These are phyloP conservation scores for Lachnellula suecica DNA, from an alignment of 2,329 filamentous ascomycete genomes.

Conservation along the genomic window DNA sequence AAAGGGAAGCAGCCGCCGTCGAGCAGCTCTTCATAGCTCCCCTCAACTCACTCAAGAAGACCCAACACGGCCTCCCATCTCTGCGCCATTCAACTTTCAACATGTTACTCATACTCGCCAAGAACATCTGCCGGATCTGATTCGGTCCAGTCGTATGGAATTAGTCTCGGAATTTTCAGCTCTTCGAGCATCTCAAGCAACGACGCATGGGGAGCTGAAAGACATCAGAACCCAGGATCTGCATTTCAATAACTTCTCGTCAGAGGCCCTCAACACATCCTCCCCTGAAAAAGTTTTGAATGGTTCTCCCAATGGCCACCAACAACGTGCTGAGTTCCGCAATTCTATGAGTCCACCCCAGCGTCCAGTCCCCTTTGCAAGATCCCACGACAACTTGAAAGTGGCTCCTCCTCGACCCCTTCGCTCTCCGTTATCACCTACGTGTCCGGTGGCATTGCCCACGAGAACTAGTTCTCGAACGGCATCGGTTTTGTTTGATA, in stretches of 20 bases:
- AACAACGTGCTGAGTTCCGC: constrained; percentile 14
- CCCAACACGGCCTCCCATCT: constrained; percentile 42
- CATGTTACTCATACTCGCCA: constrained; percentile 60
- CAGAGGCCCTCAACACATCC: constrained; percentile 36
- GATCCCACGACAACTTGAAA: constrained; percentile 40
- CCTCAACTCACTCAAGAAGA: not conserved
- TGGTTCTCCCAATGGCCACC: constrained; percentile 12
- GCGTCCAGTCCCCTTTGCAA: constrained; percentile 31
- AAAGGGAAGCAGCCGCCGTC: constrained; percentile 5
- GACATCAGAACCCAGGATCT: constrained; percentile 41
- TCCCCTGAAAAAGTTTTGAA: constrained; percentile 17
- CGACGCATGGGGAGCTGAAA: constrained; percentile 36
- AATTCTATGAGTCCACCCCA: constrained; percentile 20
- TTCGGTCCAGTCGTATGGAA: constrained; percentile 40
- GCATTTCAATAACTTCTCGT: constrained; percentile 49
- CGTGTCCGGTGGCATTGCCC: constrained; percentile 45
- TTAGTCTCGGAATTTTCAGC: constrained; percentile 45
- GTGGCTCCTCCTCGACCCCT: constrained; percentile 49
- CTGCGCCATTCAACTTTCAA: constrained; percentile 65
- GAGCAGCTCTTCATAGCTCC: constrained; percentile 3
- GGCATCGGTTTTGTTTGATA: constrained; percentile 44
- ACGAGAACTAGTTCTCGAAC: constrained; percentile 55
- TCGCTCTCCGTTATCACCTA: constrained; percentile 42
- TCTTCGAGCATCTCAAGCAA: constrained; percentile 38
- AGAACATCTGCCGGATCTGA: constrained; percentile 44